Evolutionary conservation across 2,329 filamentous ascomycete genomes (phyloP).

Genomic region (Fusarium aywerte): DNA sequence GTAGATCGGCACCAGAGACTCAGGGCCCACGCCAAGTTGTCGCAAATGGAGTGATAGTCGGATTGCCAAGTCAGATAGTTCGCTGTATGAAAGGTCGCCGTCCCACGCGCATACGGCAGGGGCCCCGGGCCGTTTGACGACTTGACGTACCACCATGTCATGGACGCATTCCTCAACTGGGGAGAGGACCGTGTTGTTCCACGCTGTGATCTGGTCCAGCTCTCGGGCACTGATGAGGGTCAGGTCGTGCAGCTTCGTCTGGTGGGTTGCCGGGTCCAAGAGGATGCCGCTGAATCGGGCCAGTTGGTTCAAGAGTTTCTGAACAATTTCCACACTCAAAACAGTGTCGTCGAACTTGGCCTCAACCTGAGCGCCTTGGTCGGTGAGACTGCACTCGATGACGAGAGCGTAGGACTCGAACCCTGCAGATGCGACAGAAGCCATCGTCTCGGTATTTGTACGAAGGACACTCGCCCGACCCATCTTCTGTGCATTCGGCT

Average conservation of each 20-base stretch:
- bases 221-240: conserved; percentile 6
- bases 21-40: conserved; percentile 45
- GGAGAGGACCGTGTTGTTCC: conserved; percentile 23
- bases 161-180: conserved; percentile 41
- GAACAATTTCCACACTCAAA: conserved; percentile 7
- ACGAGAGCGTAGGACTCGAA: conserved; percentile 13
- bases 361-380: conserved; percentile 9
- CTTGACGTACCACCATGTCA: conserved; percentile 24
- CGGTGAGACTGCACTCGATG: conserved; percentile 12
- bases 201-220: conserved; percentile 14
- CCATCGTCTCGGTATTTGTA: conserved; percentile 10
- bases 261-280: conserved; percentile 7
- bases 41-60: conserved; percentile 52
- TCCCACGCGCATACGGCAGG: conserved; percentile 44
- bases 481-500: conserved; percentile 11
- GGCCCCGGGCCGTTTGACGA: conserved; percentile 24
- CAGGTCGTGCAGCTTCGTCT: conserved; percentile 9
- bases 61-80: conserved; percentile 54
- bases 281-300: conserved; percentile 9
- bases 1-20: conserved; percentile 35
- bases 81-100: conserved; percentile 53
- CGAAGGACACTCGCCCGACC: conserved; percentile 12
- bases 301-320: conserved; percentile 10
- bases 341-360: conserved; percentile 10
- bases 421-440: conserved; percentile 10